Base-by-base conservation (phyloP, 2,329 filamentous ascomycete genomes). In the Thielaviopsis musarum region DNA sequence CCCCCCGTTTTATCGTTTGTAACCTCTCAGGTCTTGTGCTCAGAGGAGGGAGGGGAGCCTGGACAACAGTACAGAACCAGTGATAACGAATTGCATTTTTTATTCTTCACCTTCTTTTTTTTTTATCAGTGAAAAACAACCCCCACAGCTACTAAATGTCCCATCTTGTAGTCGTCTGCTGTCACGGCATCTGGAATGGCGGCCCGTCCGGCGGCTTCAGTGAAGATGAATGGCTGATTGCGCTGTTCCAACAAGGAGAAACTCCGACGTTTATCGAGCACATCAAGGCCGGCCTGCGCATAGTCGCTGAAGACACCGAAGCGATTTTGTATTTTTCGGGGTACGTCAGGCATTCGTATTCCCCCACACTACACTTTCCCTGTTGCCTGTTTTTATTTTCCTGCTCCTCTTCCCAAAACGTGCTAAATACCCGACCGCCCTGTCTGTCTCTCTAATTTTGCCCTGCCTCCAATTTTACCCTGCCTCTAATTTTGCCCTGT, bases 191-290 rank as follows among this genome's bases (percentile, higher is more conserved):
- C 61, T 94, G 86, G 76, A 71, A 75, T 15, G 83, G 83, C 26
- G 81, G 82, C 0, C 73, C 75, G 1, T 70, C 71, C 1, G 69
- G 70, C 1, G 82, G 82, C 38, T 63, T 67, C 21, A 71, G 78
- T 61, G 82, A 85, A 66, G 63, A 71, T 5, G 82, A 87, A 67
- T 88, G 84, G 83, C 75, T 89, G 30, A 83, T 95, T 17, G 84
- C 88, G 57, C 74, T 77, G 34, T 95, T 93, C 66, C 90, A 95
- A 68, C 74, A 72, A 21, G 84, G 85, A 60, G 88, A 95, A 70
- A 87, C 86, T 2, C 78, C 79, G 5, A 94, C 88, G 0, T 95
- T 91, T 67, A 77, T 87, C n/a, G 71, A 78, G 49, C 91, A 95
- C 69, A 81, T 88, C 63, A 77, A 81, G 64, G 78, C 80, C 0